Evolutionary conservation across 805 yeast species (phyloP).

Genomic region (Metschnikowia matae): DNA sequence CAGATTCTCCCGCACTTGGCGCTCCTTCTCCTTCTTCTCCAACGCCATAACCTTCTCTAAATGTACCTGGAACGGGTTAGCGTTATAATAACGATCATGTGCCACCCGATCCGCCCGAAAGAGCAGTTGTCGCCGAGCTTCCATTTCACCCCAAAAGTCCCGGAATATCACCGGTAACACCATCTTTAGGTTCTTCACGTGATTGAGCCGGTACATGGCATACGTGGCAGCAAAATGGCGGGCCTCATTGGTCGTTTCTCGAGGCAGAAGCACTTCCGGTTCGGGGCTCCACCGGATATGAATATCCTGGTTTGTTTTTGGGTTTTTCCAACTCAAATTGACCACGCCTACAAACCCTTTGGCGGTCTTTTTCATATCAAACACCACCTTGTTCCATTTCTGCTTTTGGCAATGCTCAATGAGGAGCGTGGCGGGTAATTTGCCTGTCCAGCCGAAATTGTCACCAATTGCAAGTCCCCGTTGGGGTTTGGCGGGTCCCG

Average conservation of each 20-base stretch:
- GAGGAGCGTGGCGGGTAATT: constrained; percentile 78
- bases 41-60: constrained; percentile 51
- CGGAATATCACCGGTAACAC: constrained; percentile 81
- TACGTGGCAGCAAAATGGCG: constrained; percentile 88
- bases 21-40: constrained; percentile 44
- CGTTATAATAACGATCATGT: constrained; percentile 53
- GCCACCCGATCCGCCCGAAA: constrained; percentile 41
- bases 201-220: constrained; percentile 74
- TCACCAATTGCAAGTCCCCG: constrained; percentile 46
- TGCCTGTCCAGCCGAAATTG: constrained; percentile 89
- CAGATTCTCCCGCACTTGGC: constrained; percentile 41
- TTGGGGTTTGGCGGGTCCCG: constrained; percentile 27
- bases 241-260: constrained; percentile 83
- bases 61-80: constrained; percentile 73
- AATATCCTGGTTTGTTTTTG: constrained; percentile 70
- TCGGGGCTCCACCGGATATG: constrained; percentile 53
- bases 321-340: constrained; percentile 65
- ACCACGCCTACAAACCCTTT: constrained; percentile 65
- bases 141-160: constrained; percentile 72
- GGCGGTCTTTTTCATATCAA: constrained; percentile 53
- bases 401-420: constrained; percentile 84
- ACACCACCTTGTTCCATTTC: constrained; percentile 84
- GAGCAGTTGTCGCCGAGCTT: constrained; percentile 51
- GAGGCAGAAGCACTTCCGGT: constrained; percentile 51
- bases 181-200: constrained; percentile 79